Base-by-base conservation (phyloP, 192 early-diverging fungal species). In the Rhizophagus prolifer region DNA sequence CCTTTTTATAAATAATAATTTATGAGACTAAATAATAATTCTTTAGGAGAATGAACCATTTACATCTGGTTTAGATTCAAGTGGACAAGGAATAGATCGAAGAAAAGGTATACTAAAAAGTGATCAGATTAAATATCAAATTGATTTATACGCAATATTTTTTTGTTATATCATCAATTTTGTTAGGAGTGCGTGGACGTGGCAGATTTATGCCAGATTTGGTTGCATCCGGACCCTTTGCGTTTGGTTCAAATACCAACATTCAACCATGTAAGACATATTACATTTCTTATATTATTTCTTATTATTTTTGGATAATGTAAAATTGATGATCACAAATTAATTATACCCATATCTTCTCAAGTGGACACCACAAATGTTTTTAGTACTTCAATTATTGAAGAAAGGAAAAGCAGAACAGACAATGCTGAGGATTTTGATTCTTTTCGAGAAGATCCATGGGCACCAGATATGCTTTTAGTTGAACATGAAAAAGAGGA, bases 391-490 rank as follows among this genome's bases (percentile, higher is more conserved):
- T 67, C 68, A 16, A 50, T 70, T 44, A 47, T 70, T 13, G 68
- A 70, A 47, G 68, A 70, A 50, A 44, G 44, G 26, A 70, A 70
- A 47, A 50, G 26, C 50, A 26, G 44, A 19, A n/a, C 38, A 13
- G 68, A 70, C 28, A 50, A 47, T 26, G 68, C 68, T 26, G 38
- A 16, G 14, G 68, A 70, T 16, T 70, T 70, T 47, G 68, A 70
- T 25, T 47, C 68, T 10, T 70, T 70, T 5, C 68, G 68, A 21
- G 68, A 70, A n/a, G 68, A 70, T 47, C 68, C 68, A 28, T 70
- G 68, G 68, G 68, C 68, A 21, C 68, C 68, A 28, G 68, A 70
- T 47, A 70, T 70, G 25, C 38, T 70, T 70, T 28, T n/a, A 47
- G 26, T 47, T 16, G 38, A 67, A 1, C 21, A 36, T n/a, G 65